Conservation (phyloP, 192 early-diverging fungal species). For the Coemansia sp. region DNA sequence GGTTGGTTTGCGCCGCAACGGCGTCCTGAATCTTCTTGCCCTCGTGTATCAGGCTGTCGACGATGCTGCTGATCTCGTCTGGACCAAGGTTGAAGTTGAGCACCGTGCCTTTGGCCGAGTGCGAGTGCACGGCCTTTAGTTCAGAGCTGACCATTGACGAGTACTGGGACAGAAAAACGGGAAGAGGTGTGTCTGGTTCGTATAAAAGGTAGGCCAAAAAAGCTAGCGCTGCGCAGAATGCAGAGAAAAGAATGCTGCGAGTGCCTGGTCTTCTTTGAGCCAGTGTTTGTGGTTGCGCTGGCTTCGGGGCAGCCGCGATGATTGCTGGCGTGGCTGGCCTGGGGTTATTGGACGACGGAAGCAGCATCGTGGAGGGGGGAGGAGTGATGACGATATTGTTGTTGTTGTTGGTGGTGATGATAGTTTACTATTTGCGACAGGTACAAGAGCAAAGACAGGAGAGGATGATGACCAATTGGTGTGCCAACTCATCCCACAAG, state of each 20-base stretch:
- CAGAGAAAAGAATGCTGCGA: background rate
- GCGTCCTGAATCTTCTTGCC: constrained; percentile 40
- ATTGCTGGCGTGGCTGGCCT: too few relatives aligned
- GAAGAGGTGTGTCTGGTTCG: background rate
- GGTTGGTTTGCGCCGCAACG: constrained; percentile 40
- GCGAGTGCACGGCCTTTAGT: background rate
- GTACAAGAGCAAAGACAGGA: background rate
- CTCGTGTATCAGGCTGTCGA: constrained; percentile 32
- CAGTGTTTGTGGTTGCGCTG: background rate
- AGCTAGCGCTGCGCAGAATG: background rate
- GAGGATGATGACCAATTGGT: too few relatives aligned
- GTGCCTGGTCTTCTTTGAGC: too few relatives aligned
- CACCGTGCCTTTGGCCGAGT: constrained; percentile 32
- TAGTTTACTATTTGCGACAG: background rate
- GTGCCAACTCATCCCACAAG: too few relatives aligned
- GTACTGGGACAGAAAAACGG: background rate
- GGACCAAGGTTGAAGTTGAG: constrained; percentile 50
- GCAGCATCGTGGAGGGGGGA: background rate
- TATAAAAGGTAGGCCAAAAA: background rate
- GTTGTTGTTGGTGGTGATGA: background rate
- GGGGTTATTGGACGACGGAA: too few relatives aligned
- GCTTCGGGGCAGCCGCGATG: background rate
- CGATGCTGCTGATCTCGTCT: constrained; percentile 23
- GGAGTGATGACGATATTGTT: background rate
- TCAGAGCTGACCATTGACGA: constrained; percentile 7